Evolutionary conservation across 768 basidiomycete species (phyloP), one percentile per base, ranked within the genome.

Genomic region (Boletus speciosus): DNA sequence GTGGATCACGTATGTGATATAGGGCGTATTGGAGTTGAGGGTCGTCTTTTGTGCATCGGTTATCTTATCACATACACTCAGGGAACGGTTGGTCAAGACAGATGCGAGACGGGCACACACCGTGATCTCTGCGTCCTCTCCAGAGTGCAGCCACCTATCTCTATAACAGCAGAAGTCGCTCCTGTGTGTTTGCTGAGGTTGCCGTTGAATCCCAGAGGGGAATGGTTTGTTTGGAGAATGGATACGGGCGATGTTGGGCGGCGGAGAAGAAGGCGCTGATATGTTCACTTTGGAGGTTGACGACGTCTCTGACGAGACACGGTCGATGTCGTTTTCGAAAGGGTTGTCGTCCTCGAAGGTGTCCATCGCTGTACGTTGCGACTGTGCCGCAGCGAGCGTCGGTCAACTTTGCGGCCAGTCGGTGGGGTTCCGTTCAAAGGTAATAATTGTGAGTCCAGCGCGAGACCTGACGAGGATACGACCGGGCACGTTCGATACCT

Each of bases 31-130:
- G n/a, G 93, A 81, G 63, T 91, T 90, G 51, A 90, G 79, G 12
- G 88, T 83, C 25, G 95, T 98, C 83, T 99, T 99, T 73, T 90
- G 85, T 14, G 97, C 96, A 66, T 98, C 96, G 34, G 85, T 82
- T 59, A 99, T 98, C 94, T 97, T 69, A 54, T 68, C 66, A 49
- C 38, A 49, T 43, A 38, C 27, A 39, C 40, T 47, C 55, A 63
- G 56, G 15, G 35, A 40, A 44, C 41, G 15, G 47, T 14, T n/a
- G 19, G 37, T 27, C 15, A 25, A 5, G 49, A 27, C n/a, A 31
- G 12, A 41, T 39, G 32, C 5, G 32, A 29, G 21, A 35, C 14
- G 14, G 32, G 48, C 6, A 75, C 85, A 50, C 55, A 91, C 91
- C 74, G 81, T 66, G 62, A 93, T 88, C 73, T 92, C 90, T 19